Evolutionary conservation across 768 basidiomycete species (phyloP).

Genomic region (Russula sp.): DNA sequence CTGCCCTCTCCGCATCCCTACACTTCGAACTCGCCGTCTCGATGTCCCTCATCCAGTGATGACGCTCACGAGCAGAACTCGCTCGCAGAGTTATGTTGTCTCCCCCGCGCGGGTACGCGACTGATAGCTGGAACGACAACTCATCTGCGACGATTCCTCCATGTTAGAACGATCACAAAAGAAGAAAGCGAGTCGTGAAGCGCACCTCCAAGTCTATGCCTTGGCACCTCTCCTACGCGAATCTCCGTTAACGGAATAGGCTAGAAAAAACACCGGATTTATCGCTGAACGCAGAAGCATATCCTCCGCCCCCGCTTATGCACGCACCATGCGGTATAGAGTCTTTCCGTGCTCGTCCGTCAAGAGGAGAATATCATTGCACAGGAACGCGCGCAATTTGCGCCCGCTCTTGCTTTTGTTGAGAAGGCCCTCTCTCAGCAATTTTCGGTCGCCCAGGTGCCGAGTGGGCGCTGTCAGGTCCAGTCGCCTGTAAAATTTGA

Average conservation of each 20-base stretch:
- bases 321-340: slow-evolving; percentile 75
- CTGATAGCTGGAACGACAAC: slow-evolving; percentile 52
- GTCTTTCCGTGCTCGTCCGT: slow-evolving; percentile 64
- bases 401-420: slow-evolving; percentile 80
- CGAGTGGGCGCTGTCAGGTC: slow-evolving; percentile 90
- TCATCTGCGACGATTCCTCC: slow-evolving; percentile 43
- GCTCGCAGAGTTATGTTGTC: slow-evolving; percentile 59
- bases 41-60: slow-evolving; percentile 43
- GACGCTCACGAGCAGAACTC: slow-evolving; percentile 49
- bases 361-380: slow-evolving; percentile 84
- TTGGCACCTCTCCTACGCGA: slow-evolving; percentile 45
- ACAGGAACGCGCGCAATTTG: slow-evolving; percentile 70
- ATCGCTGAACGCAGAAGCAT: neutral
- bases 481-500: slow-evolving; percentile 44
- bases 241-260: slow-evolving; percentile 70
- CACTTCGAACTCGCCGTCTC: slow-evolving; percentile 36
- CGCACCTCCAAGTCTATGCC: slow-evolving; percentile 39
- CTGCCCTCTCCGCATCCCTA: slow-evolving; percentile 5
- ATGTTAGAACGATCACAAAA: neutral
- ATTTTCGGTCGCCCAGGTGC: slow-evolving; percentile 67
- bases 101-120: slow-evolving; percentile 68
- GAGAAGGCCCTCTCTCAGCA: slow-evolving; percentile 73
- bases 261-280: slow-evolving; percentile 31
- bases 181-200: neutral
- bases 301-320: neutral